Evolutionary conservation across 148 eudicot genomes (phyloP), one percentile per base, ranked within the genome.

Genomic region (Vaccinium corymbosum): DNA sequence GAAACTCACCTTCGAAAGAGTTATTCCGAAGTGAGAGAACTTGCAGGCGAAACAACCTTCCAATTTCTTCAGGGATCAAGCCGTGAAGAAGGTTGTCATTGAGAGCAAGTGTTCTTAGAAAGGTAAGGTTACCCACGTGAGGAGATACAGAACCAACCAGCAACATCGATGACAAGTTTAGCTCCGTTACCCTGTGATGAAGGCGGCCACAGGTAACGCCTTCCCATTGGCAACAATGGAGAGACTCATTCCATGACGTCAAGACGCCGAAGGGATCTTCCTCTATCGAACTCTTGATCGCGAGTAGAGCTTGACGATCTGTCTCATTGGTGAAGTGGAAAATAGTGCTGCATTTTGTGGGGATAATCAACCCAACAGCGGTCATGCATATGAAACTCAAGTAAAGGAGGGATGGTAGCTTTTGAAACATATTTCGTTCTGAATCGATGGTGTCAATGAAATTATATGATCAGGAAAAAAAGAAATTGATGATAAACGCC

Each of bases 61-160:
- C 84, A 7, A 85, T 62, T 66, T 85, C 81, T 61, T 64, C 51
- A 17, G 81, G 87, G 4, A 85, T 81, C 7, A 14, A 4, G 9
- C 84, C 84, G 15, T 76, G 68, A 6, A 80, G 32, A 6, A 49
- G 17, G 25, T 81, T 85, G 32, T 29, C 5, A 10, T 16, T 0
- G 19, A 83, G 73, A 51, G 50, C 4, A 0, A 83, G 57, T 22
- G 0, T 8, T 29, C 27, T 50, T 4, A 86, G 80, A 61, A 83
- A 86, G 76, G 80, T 55, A 11, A 86, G 85, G 49, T 86, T 86
- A 11, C 85, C 88, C 1, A 80, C 80, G 62, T 59, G 62, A 83
- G 85, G 80, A 27, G 85, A 83, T 38, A 86, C 1, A 2, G 85
- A 32, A 11, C 88, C 85, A 1, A 27, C 35, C 59, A 86, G 14